Base-by-base conservation (phyloP, 2,329 filamentous ascomycete genomes). In the Microcyclosporella mali region DNA sequence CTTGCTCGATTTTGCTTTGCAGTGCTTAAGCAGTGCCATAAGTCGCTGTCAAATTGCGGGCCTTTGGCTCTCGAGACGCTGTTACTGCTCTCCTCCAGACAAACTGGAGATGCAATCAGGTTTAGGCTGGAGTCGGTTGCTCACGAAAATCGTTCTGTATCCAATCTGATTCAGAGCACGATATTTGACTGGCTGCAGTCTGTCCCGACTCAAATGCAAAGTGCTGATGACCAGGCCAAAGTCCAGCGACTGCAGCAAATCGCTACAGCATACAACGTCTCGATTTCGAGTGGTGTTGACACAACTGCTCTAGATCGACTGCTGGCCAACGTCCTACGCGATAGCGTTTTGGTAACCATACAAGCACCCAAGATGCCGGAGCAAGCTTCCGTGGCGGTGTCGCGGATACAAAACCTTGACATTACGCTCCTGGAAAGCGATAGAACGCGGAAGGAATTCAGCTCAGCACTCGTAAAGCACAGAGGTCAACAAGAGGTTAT, bases 141-240 rank as follows among this genome's bases (percentile, higher is more conserved):
- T 4, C 73, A 68, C 30, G 77, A 81, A 9, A 80, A 88, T 53
- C 66, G 74, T 1, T 69, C 76, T 37, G 71, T 89, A 2, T 68
- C 74, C 3, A 79, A 84, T 16, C 68, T 77, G 2, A 69, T 90
- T 18, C 85, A 86, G 54, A 76, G 74, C 19, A 83, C 78, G 1
- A 72, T 94, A 1, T 85, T 90, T 61, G 81, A 81, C 40, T 95
- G 89, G 88, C 76, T 89, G 17, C 78, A 79, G 2, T 82, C 86
- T 31, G 74, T 98, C 14, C 83, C 90, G 4, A 78, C 88, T 12
- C 66, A 87, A 11, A 89, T 95, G 80, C 87, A 90, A 61, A 79
- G 81, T 7, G 84, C 81, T 52, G 88, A 97, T 56, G 88, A 95
- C 53, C 73, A 73, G n/a, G 71, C 75, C 19, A 94, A 94, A 61